phyloP scores from a whole-genome alignment of 78 protist species.

The Polysphondylium violaceum region DNA sequence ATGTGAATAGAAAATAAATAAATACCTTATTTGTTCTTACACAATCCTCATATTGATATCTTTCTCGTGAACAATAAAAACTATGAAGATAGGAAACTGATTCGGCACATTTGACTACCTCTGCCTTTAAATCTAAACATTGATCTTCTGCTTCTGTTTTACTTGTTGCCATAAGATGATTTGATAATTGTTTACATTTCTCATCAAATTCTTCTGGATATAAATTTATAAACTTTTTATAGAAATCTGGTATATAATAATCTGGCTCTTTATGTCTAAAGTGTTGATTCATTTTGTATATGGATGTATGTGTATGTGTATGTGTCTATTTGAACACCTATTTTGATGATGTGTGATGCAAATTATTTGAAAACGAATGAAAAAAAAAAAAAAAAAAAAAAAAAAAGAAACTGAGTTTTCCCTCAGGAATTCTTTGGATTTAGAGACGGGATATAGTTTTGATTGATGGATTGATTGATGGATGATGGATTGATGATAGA shows the following conservation, averaged over 20 bases:
- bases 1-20: not conserved
- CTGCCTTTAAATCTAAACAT: not conserved
- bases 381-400: no score
- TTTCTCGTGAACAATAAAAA: not conserved
- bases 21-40: not conserved
- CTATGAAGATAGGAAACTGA: not conserved
- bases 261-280: constrained; percentile 15
- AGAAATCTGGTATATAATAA: not conserved
- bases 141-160: not conserved
- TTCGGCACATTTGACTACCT: not conserved
- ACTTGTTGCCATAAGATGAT: not conserved
- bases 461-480: no score
- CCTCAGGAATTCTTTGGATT: no score
- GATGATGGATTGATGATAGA: no score
- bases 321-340: no score
- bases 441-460: no score
- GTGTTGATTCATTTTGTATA: no score
- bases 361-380: no score
- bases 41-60: not conserved
- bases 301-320: no score
- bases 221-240: not conserved
- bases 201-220: constrained; percentile 9
- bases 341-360: no score
- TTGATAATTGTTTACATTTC: not conserved
- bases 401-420: no score